phyloP scores from a whole-genome alignment of 148 eudicot genomes.

The Linanthus parryae region DNA sequence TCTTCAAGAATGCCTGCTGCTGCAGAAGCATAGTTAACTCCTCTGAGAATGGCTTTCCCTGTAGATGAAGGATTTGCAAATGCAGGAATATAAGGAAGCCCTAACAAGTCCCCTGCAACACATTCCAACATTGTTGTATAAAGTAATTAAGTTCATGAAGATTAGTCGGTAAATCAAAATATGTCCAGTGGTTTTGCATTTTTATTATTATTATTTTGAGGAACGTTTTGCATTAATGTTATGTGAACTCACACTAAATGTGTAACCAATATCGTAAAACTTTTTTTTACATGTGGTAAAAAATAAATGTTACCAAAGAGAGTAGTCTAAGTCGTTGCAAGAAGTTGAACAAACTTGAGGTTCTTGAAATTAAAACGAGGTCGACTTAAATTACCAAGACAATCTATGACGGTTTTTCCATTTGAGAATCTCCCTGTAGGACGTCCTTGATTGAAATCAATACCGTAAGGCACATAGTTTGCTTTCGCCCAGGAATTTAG shows the following conservation, averaged over 20 bases:
- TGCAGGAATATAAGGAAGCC: constrained; percentile 44
- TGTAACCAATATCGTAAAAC: neutral
- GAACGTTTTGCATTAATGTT: neutral
- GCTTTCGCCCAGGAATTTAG: constrained; percentile 57
- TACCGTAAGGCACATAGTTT: constrained; percentile 64
- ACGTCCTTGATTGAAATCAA: constrained; percentile 60
- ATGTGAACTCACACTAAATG: neutral
- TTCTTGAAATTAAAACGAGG: neutral
- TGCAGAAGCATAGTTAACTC: constrained; percentile 82
- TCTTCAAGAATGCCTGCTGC: constrained; percentile 77
- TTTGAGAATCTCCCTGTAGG: constrained; percentile 81
- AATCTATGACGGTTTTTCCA: constrained; percentile 68
- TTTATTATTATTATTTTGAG: neutral
- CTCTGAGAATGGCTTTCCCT: constrained; percentile 36
- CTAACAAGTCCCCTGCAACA: constrained; percentile 43
- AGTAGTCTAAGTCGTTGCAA: neutral
- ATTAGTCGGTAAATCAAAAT: neutral
- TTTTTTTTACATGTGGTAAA: neutral
- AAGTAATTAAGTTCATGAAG: neutral
- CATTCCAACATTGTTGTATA: neutral
- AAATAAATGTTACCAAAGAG: neutral
- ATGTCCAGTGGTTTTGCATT: neutral
- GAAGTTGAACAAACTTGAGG: neutral
- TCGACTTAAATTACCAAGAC: constrained; percentile 35
- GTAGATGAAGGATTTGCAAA: constrained; percentile 41